Evolutionary conservation across 805 yeast genomes (phyloP).

Genomic region (Starmerella asiatica): DNA sequence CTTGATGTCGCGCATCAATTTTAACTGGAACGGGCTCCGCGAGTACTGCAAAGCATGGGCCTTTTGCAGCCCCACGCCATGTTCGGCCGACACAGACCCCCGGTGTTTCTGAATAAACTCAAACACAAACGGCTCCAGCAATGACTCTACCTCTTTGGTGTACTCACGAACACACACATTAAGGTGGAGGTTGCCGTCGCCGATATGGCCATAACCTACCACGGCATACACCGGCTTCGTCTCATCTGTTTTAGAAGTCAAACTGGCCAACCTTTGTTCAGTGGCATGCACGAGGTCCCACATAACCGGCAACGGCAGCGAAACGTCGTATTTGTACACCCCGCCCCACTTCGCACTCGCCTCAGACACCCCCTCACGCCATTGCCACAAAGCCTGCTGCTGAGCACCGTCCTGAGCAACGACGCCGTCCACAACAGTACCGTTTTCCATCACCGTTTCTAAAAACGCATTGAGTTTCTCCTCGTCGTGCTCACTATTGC

Average conservation of each 20-base stretch:
- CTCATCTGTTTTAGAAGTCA: conserved; percentile 47
- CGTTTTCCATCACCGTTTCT: conserved; percentile 74
- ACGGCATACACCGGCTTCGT: conserved; percentile 69
- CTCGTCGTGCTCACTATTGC: conserved; percentile 85
- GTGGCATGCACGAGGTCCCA: conserved; percentile 73
- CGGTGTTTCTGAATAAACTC: conserved; percentile 55
- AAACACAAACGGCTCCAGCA: conserved; percentile 86
- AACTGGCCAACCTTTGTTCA: conserved; percentile 46
- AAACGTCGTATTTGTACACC: conserved; percentile 93
- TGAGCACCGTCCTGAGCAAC: conserved; percentile 94
- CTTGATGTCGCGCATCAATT: conserved; percentile 66
- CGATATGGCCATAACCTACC: conserved; percentile 95
- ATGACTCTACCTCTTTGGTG: conserved; percentile 60
- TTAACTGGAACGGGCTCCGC: conserved; percentile 57
- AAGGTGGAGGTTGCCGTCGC: conserved; percentile 92
- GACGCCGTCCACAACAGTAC: conserved; percentile 78
- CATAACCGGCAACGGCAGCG: conserved; percentile 69
- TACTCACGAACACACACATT: conserved; percentile 84
- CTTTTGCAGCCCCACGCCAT: conserved; percentile 95
- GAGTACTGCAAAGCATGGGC: conserved; percentile 77
- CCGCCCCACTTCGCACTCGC: conserved; percentile 79
- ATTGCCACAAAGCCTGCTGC: conserved; percentile 68
- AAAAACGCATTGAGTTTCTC: conserved; percentile 75
- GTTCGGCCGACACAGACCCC: conserved; percentile 95
- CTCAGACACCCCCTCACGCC: conserved; percentile 94